Base-by-base conservation (phyloP, 2,329 filamentous ascomycete species). In the Cordyceps javanica region DNA sequence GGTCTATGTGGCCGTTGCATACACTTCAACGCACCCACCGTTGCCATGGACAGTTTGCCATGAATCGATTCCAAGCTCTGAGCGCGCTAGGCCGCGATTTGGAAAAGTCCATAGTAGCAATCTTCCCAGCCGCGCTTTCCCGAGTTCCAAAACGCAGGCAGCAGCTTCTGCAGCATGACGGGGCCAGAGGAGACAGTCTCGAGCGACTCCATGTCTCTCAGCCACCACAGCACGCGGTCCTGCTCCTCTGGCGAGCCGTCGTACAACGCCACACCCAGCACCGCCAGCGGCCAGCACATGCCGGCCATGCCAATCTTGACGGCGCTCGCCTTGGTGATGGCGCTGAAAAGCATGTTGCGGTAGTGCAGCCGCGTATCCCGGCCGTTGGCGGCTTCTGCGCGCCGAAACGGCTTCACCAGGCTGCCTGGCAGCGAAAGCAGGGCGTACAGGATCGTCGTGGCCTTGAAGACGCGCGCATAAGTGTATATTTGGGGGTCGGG, bases 221-320 rank as follows among this genome's bases (percentile, higher is more conserved):
- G 21, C 32, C 30, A 39, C 2, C 19, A 9, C 14, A 51, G 5
- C 7, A 51, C 25, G 16, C 2, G 13, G 5, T 34, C 49, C 21
- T 39, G 49, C 16, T 51, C 49, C 8, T 34, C 49, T 9, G 13
- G 8, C 14, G 49, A 13, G 16, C 49, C 49, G 25, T 51, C 49
- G n/a, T 51, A 23, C 14, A 39, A 16, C n/a, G 49, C 34, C n/a
- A 28, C n/a, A 14, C 49, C 49, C 7, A 51, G 34, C 23, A 51
- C 49, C 23, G 49, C 49, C 23, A 51, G n/a, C 23, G 49, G 49
- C 49, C 49, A 51, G 23, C 49, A 38, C 49, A 38, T 39, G 34
- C 49, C 49, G 6, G 23, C 49, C 32, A 39, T 6, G 14, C 34
- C 49, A 2, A 26, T 11, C 2, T 7, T 21, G 2, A 39, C 21